Evolutionary conservation across 2,329 filamentous ascomycete genomes (phyloP), one percentile per base, ranked within the genome.

Genomic region (Rugonectria rugulosa): DNA sequence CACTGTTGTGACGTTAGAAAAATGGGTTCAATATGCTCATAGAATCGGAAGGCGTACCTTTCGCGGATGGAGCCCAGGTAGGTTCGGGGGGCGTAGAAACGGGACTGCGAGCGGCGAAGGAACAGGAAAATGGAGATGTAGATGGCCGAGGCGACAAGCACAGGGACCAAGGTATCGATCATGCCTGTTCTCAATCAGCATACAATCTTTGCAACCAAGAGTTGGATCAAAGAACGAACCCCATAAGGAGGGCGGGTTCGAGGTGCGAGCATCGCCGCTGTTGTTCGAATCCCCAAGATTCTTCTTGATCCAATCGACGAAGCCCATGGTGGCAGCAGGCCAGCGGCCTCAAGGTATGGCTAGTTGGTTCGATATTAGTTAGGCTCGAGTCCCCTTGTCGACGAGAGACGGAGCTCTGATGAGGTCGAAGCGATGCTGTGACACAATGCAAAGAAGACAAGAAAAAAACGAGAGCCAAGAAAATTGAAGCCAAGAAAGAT

Each of bases 21-120:
- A 19, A 2, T n/a, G n/a, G 8, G 11, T 10, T 31, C 4, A 38
- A 32, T 3, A 7, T 4, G 40, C 26, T 19, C 27, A 9, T 31
- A 29, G 19, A 20, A 11, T 46, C 21, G 23, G 17, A 21, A 14
- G 11, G 70, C 78, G 62, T 73, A 84, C 82, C 80, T 73, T 38
- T 80, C 75, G 9, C 77, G 72, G 10, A 83, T 68, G 37, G 81
- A 81, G 15, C 73, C 75, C 21, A 83, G 64, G 23, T 84, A 77
- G 2, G 80, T 77, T 60, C 84, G 76, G 5, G 84, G 83, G 6
- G 81, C 75, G 68, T 87, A 87, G 46, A 84, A 83, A 21, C 83
- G 77, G 19, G 75, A 71, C 34, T 78, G 76, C 23, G 75, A 79
- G 43, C 75, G 75, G 36, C 84, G 75, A 32, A 82, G 65, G 14